A percentile compares a stretch with the other conserved stretches of the same genome.
Conservation (phyloP, 1,139 yeast species). For the Pichia sp. region DNA sequence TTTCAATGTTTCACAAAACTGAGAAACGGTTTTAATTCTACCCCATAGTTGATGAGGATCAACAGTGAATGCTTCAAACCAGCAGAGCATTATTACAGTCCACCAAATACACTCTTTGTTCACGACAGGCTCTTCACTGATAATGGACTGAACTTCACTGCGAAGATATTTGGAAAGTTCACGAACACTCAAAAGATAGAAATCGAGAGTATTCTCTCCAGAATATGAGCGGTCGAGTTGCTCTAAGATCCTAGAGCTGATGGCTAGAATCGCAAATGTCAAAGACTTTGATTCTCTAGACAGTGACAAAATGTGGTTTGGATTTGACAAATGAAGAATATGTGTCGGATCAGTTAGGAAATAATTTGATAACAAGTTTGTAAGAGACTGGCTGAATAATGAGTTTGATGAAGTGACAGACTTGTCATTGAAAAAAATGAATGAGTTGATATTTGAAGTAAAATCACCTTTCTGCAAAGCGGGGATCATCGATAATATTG, state of each 20-base stretch:
- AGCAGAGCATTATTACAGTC: slow-evolving; percentile 21
- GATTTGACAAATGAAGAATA: slow-evolving; percentile 9
- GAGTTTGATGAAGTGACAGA: slow-evolving; percentile 7
- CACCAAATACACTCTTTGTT: slow-evolving; percentile 10
- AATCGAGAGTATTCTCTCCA: slow-evolving; percentile 23
- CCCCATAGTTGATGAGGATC: slow-evolving; percentile 28
- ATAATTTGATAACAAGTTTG: slow-evolving; percentile 13
- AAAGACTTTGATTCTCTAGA: slow-evolving; percentile 23
- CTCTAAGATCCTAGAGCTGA: slow-evolving; percentile 25
- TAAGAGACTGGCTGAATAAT: slow-evolving; percentile 8
- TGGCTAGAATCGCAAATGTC: slow-evolving; percentile 24
- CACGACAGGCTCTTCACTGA: not conserved
- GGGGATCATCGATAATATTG: slow-evolving; percentile 11
- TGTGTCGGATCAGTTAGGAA: slow-evolving; percentile 18
- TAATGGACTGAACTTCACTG: slow-evolving; percentile 7
- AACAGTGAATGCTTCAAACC: slow-evolving; percentile 23
- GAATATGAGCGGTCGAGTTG: slow-evolving; percentile 14
- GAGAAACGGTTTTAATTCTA: slow-evolving; percentile 34
- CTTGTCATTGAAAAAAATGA: slow-evolving; percentile 12
- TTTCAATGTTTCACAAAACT: slow-evolving; percentile 27
- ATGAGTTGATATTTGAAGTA: slow-evolving; percentile 8
- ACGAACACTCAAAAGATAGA: slow-evolving; percentile 23
- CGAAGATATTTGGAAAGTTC: slow-evolving; percentile 16
- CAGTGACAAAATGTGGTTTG: slow-evolving; percentile 12
- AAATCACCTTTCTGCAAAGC: slow-evolving; percentile 7